Percentiles rank a stretch among this genome's conserved stretches.
phyloP scores from a whole-genome alignment of 208 protist species.

The Trichomonas vaginalis region DNA sequence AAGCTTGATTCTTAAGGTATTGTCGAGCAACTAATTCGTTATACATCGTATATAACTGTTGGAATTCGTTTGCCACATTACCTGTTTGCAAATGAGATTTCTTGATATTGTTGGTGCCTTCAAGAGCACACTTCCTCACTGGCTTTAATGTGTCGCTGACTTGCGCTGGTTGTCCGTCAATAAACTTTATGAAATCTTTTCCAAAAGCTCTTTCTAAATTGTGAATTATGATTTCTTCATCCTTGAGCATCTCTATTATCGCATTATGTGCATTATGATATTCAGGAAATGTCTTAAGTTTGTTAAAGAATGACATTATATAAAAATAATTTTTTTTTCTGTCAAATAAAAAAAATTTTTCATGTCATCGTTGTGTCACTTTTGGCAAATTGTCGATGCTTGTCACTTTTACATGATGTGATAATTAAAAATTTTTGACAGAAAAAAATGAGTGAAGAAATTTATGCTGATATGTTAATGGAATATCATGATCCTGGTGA shows the following conservation, averaged over 20 bases:
- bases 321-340: no score
- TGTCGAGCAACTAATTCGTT: background rate
- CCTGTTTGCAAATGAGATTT: background rate
- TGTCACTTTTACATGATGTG: no score
- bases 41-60: background rate
- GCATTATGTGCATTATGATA: background rate
- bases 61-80: background rate
- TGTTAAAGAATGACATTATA: background rate
- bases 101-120: background rate
- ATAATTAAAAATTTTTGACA: no score
- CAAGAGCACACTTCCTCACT: background rate
- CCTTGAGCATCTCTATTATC: background rate
- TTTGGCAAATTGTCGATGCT: no score
- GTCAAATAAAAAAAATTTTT: no score
- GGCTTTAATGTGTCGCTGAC: background rate
- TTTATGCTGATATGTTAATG: no score
- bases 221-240: background rate
- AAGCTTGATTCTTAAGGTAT: background rate
- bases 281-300: background rate
- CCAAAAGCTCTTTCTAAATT: background rate
- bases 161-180: background rate
- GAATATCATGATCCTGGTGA: no score
- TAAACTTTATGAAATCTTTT: background rate
- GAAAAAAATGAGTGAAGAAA: no score
- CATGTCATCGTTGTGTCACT: no score